Evolutionary conservation across 768 basidiomycete species (phyloP).

Genomic region (Collybia sp.): DNA sequence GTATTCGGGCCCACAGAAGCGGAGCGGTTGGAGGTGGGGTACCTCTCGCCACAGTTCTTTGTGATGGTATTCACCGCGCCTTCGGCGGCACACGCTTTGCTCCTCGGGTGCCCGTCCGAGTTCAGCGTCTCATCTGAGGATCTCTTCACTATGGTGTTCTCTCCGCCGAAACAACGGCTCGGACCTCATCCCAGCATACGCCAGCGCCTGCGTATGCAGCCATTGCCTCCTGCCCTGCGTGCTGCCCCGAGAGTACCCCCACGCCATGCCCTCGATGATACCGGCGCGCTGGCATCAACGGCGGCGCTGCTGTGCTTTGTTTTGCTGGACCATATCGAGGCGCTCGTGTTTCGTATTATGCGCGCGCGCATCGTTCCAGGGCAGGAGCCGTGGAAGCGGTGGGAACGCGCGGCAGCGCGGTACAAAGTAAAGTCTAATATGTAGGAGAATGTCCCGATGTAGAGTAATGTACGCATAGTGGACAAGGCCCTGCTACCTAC

Average conservation of each 20-base stretch:
- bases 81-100: conserved; percentile 37
- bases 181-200: conserved; percentile 3
- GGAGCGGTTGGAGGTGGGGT: conserved; percentile 28
- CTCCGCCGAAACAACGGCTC: too few relatives aligned
- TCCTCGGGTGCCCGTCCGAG: conserved; percentile 33
- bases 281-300: conserved; percentile 5
- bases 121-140: conserved; percentile 30
- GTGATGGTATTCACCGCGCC: conserved; percentile 33
- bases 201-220: conserved; percentile 5
- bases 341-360: conserved; percentile 26
- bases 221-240: conserved; percentile 6
- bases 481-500: too few relatives aligned
- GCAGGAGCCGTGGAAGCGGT: conserved; percentile 49
- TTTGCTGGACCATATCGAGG: conserved; percentile 30
- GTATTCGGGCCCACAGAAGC: conserved; percentile 8
- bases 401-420: conserved; percentile 31
- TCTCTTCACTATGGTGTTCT: conserved; percentile 32
- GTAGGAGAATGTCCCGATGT: too few relatives aligned
- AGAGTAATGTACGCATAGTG: too few relatives aligned
- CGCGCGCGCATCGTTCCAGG: conserved; percentile 46
- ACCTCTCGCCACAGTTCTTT: conserved; percentile 44
- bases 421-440: too few relatives aligned
- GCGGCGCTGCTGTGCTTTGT: conserved; percentile 20
- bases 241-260: conserved; percentile 10
- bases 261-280: conserved; percentile 22